A percentile compares a stretch with the other conserved stretches of the same genome.
Evolutionary conservation across 2,329 filamentous ascomycete genomes (phyloP).

Genomic region (Ceratocystis cubensis): DNA sequence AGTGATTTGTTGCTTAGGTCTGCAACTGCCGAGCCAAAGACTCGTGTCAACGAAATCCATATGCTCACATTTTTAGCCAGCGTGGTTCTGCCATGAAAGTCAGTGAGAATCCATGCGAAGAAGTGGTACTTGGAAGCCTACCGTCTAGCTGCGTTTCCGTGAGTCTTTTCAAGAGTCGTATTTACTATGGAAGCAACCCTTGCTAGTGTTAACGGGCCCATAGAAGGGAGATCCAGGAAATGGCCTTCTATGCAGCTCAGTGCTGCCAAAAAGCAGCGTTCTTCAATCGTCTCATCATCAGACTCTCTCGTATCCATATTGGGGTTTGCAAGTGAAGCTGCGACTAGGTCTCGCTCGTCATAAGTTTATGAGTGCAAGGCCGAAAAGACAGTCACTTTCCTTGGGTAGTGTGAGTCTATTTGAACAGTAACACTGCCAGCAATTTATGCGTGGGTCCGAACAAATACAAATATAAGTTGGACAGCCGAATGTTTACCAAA

Average conservation of each 20-base stretch:
- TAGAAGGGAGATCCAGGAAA: constrained; percentile 43
- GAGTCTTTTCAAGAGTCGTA: constrained; percentile 51
- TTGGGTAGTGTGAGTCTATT: no score
- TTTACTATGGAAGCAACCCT: constrained; percentile 46
- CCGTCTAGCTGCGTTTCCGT: constrained; percentile 48
- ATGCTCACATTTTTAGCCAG: constrained; percentile 51
- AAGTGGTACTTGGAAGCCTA: constrained; percentile 26
- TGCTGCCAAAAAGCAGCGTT: constrained; percentile 48
- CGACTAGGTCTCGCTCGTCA: not conserved
- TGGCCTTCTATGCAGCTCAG: constrained; percentile 51
- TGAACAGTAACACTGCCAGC: no score
- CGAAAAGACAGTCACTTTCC: no score
- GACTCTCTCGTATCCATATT: constrained; percentile 9
- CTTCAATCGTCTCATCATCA: constrained; percentile 44
- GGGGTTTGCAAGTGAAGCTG: not conserved
- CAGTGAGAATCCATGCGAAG: not conserved
- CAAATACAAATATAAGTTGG: not conserved
- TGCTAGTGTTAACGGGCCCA: constrained; percentile 43
- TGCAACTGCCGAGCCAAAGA: constrained; percentile 49
- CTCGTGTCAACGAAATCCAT: constrained; percentile 52
- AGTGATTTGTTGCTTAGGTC: constrained; percentile 48
- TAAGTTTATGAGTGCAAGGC: not conserved
- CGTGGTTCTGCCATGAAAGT: constrained; percentile 35
- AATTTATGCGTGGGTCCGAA: no score
- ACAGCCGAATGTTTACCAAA: not conserved